phyloP scores from a whole-genome alignment of 2,329 filamentous ascomycete genomes.

The Xylaria sp. region DNA sequence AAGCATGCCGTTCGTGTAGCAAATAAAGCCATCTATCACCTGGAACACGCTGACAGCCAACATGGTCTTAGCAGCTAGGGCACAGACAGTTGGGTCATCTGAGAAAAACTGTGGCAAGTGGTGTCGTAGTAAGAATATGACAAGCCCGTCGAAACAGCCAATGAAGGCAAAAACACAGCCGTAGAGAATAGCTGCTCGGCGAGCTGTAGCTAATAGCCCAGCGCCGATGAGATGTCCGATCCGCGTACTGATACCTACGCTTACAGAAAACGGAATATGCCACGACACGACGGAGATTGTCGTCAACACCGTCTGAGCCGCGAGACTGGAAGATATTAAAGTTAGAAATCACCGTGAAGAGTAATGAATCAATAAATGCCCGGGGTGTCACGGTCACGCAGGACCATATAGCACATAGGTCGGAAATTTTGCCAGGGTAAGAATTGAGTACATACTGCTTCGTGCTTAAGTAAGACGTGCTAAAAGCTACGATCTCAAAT shows the following conservation, averaged over 20 bases:
- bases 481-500: constrained; percentile 51
- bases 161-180: constrained; percentile 42
- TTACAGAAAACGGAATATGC: constrained; percentile 51
- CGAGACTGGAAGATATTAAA: constrained; percentile 35
- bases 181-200: constrained; percentile 42
- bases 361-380: neutral
- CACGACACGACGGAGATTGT: constrained; percentile 49
- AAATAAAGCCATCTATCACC: constrained; percentile 44
- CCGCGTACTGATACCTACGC: constrained; percentile 49
- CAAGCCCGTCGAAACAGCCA: constrained; percentile 43
- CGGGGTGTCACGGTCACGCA: no score
- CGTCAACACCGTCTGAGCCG: constrained; percentile 49
- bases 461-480: constrained; percentile 52
- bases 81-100: constrained; percentile 39
- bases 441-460: constrained; percentile 36
- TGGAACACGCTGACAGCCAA: constrained; percentile 43
- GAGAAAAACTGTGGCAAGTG: constrained; percentile 42
- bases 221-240: constrained; percentile 51
- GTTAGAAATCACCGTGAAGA: neutral
- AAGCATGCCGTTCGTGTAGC: constrained; percentile 46
- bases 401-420: neutral
- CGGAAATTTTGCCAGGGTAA: neutral
- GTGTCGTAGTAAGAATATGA: constrained; percentile 42
- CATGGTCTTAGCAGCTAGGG: constrained; percentile 41
- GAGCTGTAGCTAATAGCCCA: constrained; percentile 41